Base-by-base conservation (phyloP, 805 yeast species). In the Saccharomycopsis vini region DNA sequence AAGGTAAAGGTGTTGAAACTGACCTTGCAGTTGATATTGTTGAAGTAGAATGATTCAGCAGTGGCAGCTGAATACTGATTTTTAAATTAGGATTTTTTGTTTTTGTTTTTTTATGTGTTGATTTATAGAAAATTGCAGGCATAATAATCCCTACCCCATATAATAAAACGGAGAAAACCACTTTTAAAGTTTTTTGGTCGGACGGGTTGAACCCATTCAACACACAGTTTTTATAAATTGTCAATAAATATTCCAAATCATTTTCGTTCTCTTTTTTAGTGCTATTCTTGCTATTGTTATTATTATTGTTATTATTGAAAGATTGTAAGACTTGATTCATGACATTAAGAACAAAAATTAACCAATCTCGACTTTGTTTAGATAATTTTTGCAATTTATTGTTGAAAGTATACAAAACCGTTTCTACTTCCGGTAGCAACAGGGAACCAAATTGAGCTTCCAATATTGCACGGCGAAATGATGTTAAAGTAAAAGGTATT, bases 121-220 rank as follows among this genome's bases (percentile, higher is more conserved):
- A n/a, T 26, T 26, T 7, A 9, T 7, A 16, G 16, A 42, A 42
- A 7, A 39, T 32, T 20, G 32, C 22, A 2, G 50, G 47, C 4
- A 46, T 39, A n/a, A 46, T 20, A 5, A 41, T 40, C n/a, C 50
- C 50, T 12, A 46, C 50, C 9, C 43, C 15, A 36, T 39, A 46
- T 3, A 46, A 36, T 16, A 46, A 39, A 13, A 43, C 32, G 3
- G 15, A 32, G 29, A 46, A 43, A 3, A 39, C 47, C 4, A 34
- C 38, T 32, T 29, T 36, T 24, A 38, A 19, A n/a, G 16, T 26
- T 26, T 20, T 16, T 19, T 26, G 18, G 20, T 33, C 20, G 5
- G 23, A 29, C n/a, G 24, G 38, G n/a, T 41, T 19, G 21, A 10
- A 13, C 3, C 36, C 42, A 18, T 22, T 28, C n/a, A 45, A 31